Conservation (phyloP, 2,329 filamentous ascomycete species). For the Microcyclosporella mali region DNA sequence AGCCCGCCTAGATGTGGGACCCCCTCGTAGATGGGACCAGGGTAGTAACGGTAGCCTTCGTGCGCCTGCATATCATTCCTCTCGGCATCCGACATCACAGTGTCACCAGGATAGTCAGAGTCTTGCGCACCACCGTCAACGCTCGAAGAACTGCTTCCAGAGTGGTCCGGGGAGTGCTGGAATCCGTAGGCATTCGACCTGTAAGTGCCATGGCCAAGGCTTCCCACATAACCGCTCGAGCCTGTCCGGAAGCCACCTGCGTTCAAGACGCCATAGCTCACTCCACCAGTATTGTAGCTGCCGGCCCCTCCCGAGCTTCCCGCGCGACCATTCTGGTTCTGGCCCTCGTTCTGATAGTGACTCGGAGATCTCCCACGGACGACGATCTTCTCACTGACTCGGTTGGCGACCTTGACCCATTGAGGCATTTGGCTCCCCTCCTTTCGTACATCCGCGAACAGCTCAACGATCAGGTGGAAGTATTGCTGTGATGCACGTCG, state of each 20-base stretch:
- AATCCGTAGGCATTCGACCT: slow-evolving; percentile 25
- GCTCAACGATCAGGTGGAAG: slow-evolving; percentile 82
- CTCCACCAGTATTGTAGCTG: slow-evolving; percentile 31
- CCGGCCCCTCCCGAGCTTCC: slow-evolving; percentile 60
- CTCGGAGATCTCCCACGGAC: slow-evolving; percentile 79
- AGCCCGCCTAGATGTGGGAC: slow-evolving; percentile 25
- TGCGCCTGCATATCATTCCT: slow-evolving; percentile 37
- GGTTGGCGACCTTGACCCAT: slow-evolving; percentile 65
- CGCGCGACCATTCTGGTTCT: slow-evolving; percentile 50
- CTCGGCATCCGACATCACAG: slow-evolving; percentile 37
- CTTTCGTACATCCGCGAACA: slow-evolving; percentile 62
- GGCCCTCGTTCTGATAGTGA: slow-evolving; percentile 47
- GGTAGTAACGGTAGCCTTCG: slow-evolving; percentile 44
- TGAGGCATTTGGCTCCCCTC: slow-evolving; percentile 42
- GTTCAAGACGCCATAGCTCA: too few species aligned
- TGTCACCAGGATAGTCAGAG: slow-evolving; percentile 30
- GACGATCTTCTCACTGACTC: slow-evolving; percentile 74
- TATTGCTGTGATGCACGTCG: slow-evolving; percentile 84
- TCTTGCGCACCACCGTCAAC: slow-evolving; percentile 29
- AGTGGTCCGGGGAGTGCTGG: slow-evolving; percentile 29
- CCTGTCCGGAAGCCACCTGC: slow-evolving; percentile 25
- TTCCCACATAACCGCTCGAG: slow-evolving; percentile 19
- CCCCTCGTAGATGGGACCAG: slow-evolving; percentile 39
- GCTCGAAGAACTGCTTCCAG: slow-evolving; percentile 39
- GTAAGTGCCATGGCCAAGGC: slow-evolving; percentile 23